Evolutionary conservation across 768 basidiomycete genomes (phyloP), one percentile per base, ranked within the genome.

Genomic region (Boletus huronensis): DNA sequence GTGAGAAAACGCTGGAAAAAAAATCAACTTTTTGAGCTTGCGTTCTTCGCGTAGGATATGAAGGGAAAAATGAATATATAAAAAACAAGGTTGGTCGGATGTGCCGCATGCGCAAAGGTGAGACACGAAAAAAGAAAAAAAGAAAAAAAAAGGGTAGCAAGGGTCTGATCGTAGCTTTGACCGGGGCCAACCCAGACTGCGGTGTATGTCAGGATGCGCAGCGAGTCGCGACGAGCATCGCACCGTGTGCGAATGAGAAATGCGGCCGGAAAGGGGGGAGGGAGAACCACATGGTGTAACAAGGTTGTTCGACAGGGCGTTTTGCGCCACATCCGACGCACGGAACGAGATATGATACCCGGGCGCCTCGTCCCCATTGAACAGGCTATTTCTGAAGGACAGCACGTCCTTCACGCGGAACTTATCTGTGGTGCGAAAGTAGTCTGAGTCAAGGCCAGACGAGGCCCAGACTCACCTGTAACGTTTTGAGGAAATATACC

Each of bases 241-340:
- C 19, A 17, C 31, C 32, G 38, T 40, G 52, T 39, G 51, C 45
- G 47, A 36, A 34, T 6, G 52, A 45, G 54, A 56, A 17, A 38
- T n/a, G 13, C 5, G 40, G 34, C n/a, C 48, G 25, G 34, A 39
- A 31, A 35, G 39, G 3, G 16, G 6, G 7, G n/a, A 14, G 4
- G 39, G 19, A 8, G 19, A 8, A 35, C 16, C 39, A 32, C 17
- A 48, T 44, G 55, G 35, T 45, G n/a, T 41, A 26, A 52, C 48
- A 36, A 48, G 38, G 42, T 35, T 32, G 51, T 28, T 21, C 6
- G 51, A 41, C 34, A 23, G 41, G 23, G 53, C 47, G 26, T 4
- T 13, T 26, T 29, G 52, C 60, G 61, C 57, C 60, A 63, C 60
- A 61, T 46, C 60, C 28, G 50, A 53, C 49, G 10, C 23, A 47